Evolutionary conservation across 2,329 filamentous ascomycete species (phyloP).

Genomic region (Davidsoniella eucalypti): DNA sequence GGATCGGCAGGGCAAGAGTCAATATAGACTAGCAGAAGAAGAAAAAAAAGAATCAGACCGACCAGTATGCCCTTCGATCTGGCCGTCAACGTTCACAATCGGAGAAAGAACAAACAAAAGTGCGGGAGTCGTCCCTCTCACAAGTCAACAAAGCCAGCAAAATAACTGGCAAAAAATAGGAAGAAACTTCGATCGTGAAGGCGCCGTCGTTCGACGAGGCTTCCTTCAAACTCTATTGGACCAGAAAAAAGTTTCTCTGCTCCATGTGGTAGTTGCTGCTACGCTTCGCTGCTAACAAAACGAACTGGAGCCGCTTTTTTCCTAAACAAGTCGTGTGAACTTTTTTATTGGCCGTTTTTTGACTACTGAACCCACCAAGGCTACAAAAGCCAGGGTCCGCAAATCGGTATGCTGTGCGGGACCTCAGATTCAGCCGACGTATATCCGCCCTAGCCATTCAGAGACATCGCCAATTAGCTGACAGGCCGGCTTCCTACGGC

Average conservation of each 20-base stretch:
- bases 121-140: neutral
- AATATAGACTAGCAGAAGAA: neutral
- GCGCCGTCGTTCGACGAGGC: neutral
- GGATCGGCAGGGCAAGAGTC: slow-evolving; percentile 2
- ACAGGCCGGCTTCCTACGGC: neutral
- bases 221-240: slow-evolving; percentile 2
- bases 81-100: neutral
- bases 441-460: slow-evolving; percentile 5
- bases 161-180: neutral
- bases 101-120: neutral
- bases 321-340: slow-evolving; percentile 4
- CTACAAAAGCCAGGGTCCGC: slow-evolving; percentile 1
- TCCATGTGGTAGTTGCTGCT: slow-evolving; percentile 1
- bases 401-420: neutral
- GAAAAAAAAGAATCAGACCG: neutral
- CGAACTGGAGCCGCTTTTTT: neutral
- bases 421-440: neutral
- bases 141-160: neutral
- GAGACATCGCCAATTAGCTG: slow-evolving; percentile 1
- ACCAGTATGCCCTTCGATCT: neutral
- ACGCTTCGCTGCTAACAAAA: neutral
- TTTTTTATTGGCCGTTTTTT: neutral
- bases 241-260: slow-evolving; percentile 9
- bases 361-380: slow-evolving; percentile 4
- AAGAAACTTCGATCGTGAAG: neutral